A percentile compares a stretch with the other conserved stretches of the same genome.
Conservation (phyloP, 306 rosid genomes). For the Lagenaria siceraria region DNA sequence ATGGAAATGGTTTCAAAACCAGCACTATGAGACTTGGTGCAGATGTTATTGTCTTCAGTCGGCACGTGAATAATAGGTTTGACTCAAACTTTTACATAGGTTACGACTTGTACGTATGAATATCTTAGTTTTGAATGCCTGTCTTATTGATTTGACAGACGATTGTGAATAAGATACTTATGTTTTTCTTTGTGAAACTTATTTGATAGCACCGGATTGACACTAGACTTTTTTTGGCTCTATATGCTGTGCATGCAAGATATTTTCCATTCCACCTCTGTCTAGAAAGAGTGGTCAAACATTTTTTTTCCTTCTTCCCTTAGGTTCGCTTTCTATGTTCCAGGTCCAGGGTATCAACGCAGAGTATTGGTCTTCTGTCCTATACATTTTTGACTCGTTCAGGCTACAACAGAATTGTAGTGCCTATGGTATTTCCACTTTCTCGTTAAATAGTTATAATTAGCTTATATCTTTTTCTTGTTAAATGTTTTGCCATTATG, state of each 20-base stretch:
- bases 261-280: not conserved
- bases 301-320: conserved; percentile 6
- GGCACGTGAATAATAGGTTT: conserved; percentile 48
- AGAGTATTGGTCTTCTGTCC: conserved; percentile 91
- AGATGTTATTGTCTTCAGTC: conserved; percentile 78
- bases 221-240: not conserved
- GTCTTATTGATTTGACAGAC: not conserved
- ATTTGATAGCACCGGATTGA: not conserved
- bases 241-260: not conserved
- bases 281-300: not conserved
- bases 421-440: conserved; percentile 72
- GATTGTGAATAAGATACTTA: not conserved
- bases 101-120: not conserved
- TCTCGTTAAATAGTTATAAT: not conserved
- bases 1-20: conserved; percentile 99
- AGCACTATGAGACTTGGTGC: conserved; percentile 98
- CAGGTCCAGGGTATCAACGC: conserved; percentile 52
- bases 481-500: not conserved
- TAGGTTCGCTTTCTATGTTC: conserved; percentile 13
- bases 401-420: conserved; percentile 73
- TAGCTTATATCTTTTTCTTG: not conserved
- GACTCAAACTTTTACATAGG: conserved; percentile 5
- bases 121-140: not conserved
- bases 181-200: not conserved
- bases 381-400: conserved; percentile 58